Conservation (phyloP, 2,329 filamentous ascomycete genomes). For the Bipolaris victoriae region DNA sequence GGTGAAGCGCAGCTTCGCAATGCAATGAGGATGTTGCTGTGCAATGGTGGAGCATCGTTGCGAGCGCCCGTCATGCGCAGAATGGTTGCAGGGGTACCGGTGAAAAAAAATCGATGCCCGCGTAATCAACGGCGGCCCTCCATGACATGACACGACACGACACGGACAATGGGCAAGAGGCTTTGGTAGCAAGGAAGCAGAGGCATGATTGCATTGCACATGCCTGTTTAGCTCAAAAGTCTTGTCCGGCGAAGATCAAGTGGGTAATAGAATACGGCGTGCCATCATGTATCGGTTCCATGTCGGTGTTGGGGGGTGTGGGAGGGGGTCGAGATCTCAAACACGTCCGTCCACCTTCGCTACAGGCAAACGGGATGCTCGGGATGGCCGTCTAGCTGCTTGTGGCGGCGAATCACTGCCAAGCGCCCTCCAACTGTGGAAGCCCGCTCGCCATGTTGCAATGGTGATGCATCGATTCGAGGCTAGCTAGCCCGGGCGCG, state of each 20-base stretch:
- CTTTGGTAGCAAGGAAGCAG: not conserved
- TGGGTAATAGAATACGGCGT: constrained; percentile 7
- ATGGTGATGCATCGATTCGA: constrained; percentile 23
- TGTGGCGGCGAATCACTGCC: constrained; percentile 11
- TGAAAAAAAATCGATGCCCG: constrained; percentile 15
- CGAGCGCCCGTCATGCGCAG: constrained; percentile 18
- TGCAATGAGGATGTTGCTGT: constrained; percentile 18
- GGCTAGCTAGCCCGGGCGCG: constrained; percentile 10
- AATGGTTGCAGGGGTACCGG: constrained; percentile 10
- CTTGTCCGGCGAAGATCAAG: constrained; percentile 1
- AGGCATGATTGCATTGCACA: constrained; percentile 11
- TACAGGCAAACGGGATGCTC: constrained; percentile 18
- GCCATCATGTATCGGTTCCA: constrained; percentile 16
- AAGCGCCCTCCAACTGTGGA: constrained; percentile 13
- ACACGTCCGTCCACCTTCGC: constrained; percentile 17
- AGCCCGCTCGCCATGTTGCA: constrained; percentile 11
- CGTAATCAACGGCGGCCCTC: constrained; percentile 22
- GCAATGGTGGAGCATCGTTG: constrained; percentile 19
- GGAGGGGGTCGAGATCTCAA: constrained; percentile 16
- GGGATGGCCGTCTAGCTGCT: constrained; percentile 10
- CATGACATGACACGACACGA: not conserved
- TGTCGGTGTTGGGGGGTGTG: constrained; percentile 15
- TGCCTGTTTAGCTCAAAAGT: constrained; percentile 13
- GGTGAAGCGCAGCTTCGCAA: constrained; percentile 28
- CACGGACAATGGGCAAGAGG: constrained; percentile 11